A percentile compares a stretch with the other conserved stretches of the same genome.
phyloP scores from a whole-genome alignment of 768 basidiomycete genomes.

The Leucocoprinus birnbaumii region DNA sequence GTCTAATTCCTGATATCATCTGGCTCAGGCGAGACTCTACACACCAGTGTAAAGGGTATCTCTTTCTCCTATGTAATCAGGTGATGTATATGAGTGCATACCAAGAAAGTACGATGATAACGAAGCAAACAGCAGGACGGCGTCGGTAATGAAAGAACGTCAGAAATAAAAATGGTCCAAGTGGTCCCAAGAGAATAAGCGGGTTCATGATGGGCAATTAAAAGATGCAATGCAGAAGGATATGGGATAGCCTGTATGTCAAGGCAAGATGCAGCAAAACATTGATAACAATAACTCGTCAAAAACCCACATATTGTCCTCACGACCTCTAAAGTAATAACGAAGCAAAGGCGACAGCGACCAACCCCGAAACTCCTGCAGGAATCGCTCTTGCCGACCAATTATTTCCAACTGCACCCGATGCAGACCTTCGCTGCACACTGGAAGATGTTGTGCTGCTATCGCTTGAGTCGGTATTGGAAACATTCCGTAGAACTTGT shows the following conservation, averaged over 20 bases:
- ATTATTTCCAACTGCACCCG: conserved; percentile 23
- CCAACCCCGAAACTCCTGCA: conserved; percentile 26
- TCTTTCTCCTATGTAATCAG: not conserved
- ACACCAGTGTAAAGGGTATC: conserved; percentile 7
- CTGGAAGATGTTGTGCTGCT: conserved; percentile 12
- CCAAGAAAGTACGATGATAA: not conserved
- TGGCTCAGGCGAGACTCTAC: not conserved
- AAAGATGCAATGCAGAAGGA: conserved; percentile 9
- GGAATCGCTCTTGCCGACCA: conserved; percentile 21
- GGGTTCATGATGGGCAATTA: not conserved
- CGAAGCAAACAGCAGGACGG: conserved; percentile 4
- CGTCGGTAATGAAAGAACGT: conserved; percentile 6
- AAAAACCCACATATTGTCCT: not conserved
- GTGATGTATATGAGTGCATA: not conserved
- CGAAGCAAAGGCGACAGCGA: conserved; percentile 23
- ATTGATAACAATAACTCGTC: conserved; percentile 12
- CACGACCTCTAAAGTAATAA: conserved; percentile 27
- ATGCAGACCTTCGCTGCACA: conserved; percentile 20
- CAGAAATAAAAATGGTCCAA: conserved; percentile 12
- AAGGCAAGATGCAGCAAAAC: conserved; percentile 10
- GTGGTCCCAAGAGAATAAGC: not conserved
- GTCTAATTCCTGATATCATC: too few relatives aligned
- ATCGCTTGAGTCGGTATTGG: conserved; percentile 17
- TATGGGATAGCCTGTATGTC: conserved; percentile 2
- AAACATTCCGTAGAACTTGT: conserved; percentile 54